phyloP scores from a whole-genome alignment of 306 rosid genomes.

The Oxytropis ochrocephala region DNA sequence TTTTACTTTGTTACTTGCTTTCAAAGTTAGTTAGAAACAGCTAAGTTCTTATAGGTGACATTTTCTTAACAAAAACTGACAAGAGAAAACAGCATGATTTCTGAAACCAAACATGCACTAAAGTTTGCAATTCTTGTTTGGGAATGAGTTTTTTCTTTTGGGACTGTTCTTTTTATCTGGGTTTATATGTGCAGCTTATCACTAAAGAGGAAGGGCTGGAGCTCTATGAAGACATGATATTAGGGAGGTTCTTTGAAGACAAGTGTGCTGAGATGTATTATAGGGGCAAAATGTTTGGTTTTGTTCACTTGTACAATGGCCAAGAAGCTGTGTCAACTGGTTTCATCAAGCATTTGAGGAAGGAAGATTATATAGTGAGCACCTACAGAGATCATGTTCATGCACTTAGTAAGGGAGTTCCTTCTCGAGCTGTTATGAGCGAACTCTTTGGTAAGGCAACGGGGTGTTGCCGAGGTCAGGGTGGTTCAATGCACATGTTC shows the following conservation, averaged over 20 bases:
- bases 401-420: constrained; percentile 92
- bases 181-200: constrained; percentile 51
- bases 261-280: constrained; percentile 99
- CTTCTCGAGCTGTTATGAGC: constrained; percentile 91
- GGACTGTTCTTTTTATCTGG: constrained; percentile 20
- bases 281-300: constrained; percentile 95
- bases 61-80: background rate
- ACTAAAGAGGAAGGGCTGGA: constrained; percentile 86
- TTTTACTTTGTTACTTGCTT: background rate
- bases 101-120: background rate
- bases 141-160: background rate
- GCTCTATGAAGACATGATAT: constrained; percentile 87
- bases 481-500: constrained; percentile 99
- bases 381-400: constrained; percentile 98
- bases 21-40: background rate
- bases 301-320: constrained; percentile 98
- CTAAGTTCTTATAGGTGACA: background rate
- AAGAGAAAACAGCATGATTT: background rate
- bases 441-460: constrained; percentile 98
- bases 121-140: background rate
- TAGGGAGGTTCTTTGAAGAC: constrained; percentile 90
- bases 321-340: constrained; percentile 99
- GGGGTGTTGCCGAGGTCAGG: constrained; percentile 97
- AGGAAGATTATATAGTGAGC: constrained; percentile 80
- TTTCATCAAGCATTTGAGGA: constrained; percentile 73